Evolutionary conservation across 805 yeast species (phyloP), one percentile per base, ranked within the genome.

Genomic region (Dipodascopsis uninucleata): DNA sequence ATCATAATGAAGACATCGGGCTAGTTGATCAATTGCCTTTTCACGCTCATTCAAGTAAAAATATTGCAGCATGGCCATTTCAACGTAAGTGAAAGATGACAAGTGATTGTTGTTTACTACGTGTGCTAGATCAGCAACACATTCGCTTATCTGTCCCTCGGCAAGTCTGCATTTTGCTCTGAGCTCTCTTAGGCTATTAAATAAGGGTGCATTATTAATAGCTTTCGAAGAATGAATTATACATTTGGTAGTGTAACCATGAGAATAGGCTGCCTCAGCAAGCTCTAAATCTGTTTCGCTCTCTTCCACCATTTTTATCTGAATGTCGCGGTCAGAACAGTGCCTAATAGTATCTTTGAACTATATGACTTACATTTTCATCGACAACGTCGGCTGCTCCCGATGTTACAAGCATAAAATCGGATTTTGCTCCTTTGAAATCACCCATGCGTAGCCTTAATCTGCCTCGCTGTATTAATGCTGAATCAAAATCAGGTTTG

Each of bases 1-100:
- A 62, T 90, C 90, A 34, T 78, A 72, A 43, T 83, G 79, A 38
- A 90, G 67, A 61, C 97, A 88, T 52, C 75, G 79, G 54, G 81
- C 76, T 21, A 81, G 69, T 31, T 71, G 69, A 47, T 63, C 70
- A 56, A 75, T 64, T 0, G 83, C 74, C 21, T 71, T 70, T 12
- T 76, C 76, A 47, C 72, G 77, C 31, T 78, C 77, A 29, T 70
- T 67, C 31, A 78, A 69, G 5, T 79, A 74, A 55, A 71, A 79
- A 39, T 75, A 63, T 44, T 75, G 75, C 17, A 77, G 61, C 33
- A 52, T 44, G 12, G 70, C 65, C 26, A 63, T 55, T 2, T 57
- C 41, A 12, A 45, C 60, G 29, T 55, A 58, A 33, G 60, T 58
- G 17, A 54, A 51, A 12, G 57, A 50, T 26, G 61, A 60, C 12